phyloP scores from a whole-genome alignment of 208 protist species.

The Acanthamoeba castellanii region DNA sequence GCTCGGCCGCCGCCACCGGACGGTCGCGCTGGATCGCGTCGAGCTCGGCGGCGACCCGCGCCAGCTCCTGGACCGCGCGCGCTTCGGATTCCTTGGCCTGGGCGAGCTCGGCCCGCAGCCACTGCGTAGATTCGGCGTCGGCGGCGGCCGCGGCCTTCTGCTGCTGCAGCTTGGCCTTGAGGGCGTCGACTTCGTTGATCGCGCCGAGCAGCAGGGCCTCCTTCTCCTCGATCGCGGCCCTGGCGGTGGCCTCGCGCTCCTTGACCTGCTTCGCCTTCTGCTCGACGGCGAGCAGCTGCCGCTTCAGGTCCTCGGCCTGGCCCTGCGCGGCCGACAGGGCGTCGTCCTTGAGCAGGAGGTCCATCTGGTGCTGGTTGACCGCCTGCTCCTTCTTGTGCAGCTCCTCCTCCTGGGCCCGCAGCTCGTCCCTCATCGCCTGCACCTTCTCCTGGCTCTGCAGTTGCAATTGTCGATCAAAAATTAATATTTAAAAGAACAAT shows the following conservation, averaged over 20 bases:
- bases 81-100: not conserved
- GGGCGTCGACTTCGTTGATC: slow-evolving; percentile 19
- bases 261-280: slow-evolving; percentile 1
- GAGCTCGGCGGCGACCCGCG: not conserved
- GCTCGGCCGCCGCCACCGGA: not conserved
- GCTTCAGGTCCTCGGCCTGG: not conserved
- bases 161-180: not conserved
- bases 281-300: not conserved
- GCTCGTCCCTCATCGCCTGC: not conserved
- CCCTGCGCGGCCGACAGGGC: not conserved
- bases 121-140: not conserved
- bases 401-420: not conserved
- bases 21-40: not conserved
- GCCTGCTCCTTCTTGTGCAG: not conserved
- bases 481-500: not conserved
- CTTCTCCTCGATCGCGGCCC: not conserved
- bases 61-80: not conserved
- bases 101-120: not conserved
- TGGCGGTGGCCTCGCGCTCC: not conserved
- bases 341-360: slow-evolving; percentile 14
- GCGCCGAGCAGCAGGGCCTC: not conserved
- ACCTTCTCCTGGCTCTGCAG: not conserved
- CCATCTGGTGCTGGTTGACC: not conserved
- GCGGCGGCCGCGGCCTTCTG: not conserved
- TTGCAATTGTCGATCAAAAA: not conserved